phyloP scores from a whole-genome alignment of 2,329 filamentous ascomycete genomes.

The Trichoderma pleuroti region DNA sequence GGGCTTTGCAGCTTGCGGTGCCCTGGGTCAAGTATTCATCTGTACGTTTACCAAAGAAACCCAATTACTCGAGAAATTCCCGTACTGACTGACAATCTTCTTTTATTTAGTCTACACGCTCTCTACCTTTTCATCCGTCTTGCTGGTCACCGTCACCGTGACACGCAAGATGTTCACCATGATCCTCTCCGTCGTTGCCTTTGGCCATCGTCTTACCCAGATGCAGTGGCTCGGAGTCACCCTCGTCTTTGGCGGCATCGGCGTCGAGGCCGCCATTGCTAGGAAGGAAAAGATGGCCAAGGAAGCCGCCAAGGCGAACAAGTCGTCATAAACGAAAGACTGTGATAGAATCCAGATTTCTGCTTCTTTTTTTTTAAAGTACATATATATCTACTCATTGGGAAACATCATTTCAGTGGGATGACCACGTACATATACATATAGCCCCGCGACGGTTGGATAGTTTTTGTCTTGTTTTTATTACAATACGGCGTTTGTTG shows the following conservation, averaged over 20 bases:
- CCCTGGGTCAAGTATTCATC: constrained; percentile 93
- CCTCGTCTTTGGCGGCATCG: constrained; percentile 92
- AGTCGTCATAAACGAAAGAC: constrained; percentile 26
- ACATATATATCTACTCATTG: not conserved
- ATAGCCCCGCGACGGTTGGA: not conserved
- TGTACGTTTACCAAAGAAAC: constrained; percentile 48
- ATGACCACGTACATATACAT: constrained; percentile 1
- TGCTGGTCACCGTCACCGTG: constrained; percentile 94
- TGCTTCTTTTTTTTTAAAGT: not conserved
- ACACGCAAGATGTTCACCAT: constrained; percentile 99
- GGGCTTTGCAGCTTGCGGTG: constrained; percentile 84
- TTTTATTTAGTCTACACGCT: constrained; percentile 71
- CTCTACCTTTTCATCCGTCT: constrained; percentile 82
- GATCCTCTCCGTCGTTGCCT: constrained; percentile 92
- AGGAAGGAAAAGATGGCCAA: constrained; percentile 80
- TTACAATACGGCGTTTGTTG: not conserved
- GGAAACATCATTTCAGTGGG: not conserved
- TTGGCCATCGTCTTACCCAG: constrained; percentile 79
- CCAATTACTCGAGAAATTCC: not conserved
- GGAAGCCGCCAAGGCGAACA: constrained; percentile 56
- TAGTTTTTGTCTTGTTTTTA: not conserved
- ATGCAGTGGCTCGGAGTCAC: constrained; percentile 94
- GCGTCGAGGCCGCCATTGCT: constrained; percentile 80
- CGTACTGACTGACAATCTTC: constrained; percentile 5
- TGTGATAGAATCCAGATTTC: not conserved